Evolutionary conservation across 306 rosid genomes (phyloP), one percentile per base, ranked within the genome.

Genomic region (Lablab purpureus): DNA sequence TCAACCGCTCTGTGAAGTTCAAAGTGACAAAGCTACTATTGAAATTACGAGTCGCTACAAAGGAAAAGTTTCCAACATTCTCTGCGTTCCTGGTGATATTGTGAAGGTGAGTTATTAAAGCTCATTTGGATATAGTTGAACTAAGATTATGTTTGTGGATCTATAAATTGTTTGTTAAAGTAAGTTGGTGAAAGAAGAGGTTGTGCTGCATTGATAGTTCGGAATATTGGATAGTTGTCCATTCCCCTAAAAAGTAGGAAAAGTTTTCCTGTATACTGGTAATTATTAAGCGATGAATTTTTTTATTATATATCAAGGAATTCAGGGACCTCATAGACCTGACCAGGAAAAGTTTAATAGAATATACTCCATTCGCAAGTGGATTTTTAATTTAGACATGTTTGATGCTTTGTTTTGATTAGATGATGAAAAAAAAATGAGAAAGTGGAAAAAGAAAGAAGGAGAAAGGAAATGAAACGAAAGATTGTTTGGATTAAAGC

Each of bases 11-110:
- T 91, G 99, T 83, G 98, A 93, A 88, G 98, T 95, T 86, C 99
- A 95, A 81, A 95, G 99, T 77, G 99, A 95, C 82, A 95, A 95
- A 89, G 99, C 99, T 84, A 95, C 97, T 18, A 95, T 95, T 74
- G 99, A 95, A 85, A 95, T 95, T 74, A 93, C 99, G 3, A 92
- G 99, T 76, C 99, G 98, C 10, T 95, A 93, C 82, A 84, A 87
- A 84, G 99, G 99, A 81, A 92, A 83, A 80, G 81, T 93, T 76
- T 78, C 85, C 63, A 82, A 87, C n/a, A 67, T 91, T 81, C 88
- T 90, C 36, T 80, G 75, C 27, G 76, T 69, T 87, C 99, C 99
- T 2, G 96, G 99, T 66, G 91, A 95, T 78, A 89, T 95, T 79
- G 92, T 95, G 37, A 95, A 91, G 98, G 99, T 91, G 37, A 82